These are phyloP conservation scores for Phylloporus sp. DNA, from an alignment of 768 basidiomycete genomes.

Conservation along the genomic window DNA sequence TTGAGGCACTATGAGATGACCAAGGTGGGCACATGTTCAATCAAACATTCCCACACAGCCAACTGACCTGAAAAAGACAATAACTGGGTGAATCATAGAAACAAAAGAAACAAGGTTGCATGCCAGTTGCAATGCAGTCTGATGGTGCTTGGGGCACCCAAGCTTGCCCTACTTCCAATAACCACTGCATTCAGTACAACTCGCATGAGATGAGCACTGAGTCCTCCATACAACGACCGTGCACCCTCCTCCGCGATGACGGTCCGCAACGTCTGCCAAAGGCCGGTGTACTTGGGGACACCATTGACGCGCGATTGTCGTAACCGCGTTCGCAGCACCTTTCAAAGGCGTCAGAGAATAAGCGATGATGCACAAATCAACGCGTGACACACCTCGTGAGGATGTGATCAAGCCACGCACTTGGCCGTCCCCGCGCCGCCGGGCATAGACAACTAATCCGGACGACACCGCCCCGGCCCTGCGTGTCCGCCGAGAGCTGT, in stretches of 20 bases:
- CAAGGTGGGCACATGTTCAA: no score
- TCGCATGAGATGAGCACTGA: slow-evolving; percentile 92
- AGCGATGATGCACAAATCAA: not conserved
- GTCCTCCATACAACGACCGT: slow-evolving; percentile 80
- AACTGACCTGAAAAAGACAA: no score
- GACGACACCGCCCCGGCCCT: slow-evolving; percentile 52
- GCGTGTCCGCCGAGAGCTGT: slow-evolving; percentile 47
- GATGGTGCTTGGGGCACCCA: no score
- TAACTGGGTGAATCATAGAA: no score
- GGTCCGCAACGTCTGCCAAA: slow-evolving; percentile 77
- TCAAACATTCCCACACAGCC: no score
- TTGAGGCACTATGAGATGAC: no score
- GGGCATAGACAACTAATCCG: slow-evolving; percentile 77
- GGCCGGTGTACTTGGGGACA: slow-evolving; percentile 77
- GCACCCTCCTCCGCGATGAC: slow-evolving; percentile 90
- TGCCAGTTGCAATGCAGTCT: no score
- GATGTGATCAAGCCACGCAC: slow-evolving; percentile 95
- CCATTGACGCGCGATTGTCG: slow-evolving; percentile 82
- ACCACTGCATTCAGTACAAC: slow-evolving; percentile 96
- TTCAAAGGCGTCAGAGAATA: slow-evolving; percentile 1
- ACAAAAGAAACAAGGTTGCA: no score
- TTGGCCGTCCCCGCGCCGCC: slow-evolving; percentile 92
- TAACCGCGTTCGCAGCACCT: slow-evolving; percentile 90
- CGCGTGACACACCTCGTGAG: slow-evolving; percentile 73
- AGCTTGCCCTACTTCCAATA: no score